Conservation (phyloP, 108 stramenopile genomes). For the Nitzschia sp. region DNA sequence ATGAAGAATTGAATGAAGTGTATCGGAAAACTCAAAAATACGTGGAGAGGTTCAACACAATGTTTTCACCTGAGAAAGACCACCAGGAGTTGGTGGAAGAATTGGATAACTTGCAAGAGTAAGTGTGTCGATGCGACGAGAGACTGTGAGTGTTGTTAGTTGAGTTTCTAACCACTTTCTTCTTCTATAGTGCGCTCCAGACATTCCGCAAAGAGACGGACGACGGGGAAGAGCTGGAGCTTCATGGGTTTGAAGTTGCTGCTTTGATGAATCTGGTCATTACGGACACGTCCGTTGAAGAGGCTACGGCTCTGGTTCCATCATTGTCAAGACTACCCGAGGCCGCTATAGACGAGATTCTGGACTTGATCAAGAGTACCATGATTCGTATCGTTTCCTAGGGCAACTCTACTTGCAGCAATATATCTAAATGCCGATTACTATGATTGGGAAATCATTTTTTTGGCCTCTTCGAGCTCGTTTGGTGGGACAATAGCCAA, state of each 20-base stretch:
- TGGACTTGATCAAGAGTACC: slow-evolving; percentile 84
- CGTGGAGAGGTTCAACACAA: slow-evolving; percentile 86
- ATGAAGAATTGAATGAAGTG: slow-evolving; percentile 86
- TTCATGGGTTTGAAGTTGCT: slow-evolving; percentile 86
- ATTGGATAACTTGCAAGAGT: slow-evolving; percentile 88
- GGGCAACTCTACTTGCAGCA: not conserved
- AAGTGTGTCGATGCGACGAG: slow-evolving; percentile 18
- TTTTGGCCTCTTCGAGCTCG: slow-evolving; percentile 56
- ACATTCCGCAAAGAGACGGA: slow-evolving; percentile 90
- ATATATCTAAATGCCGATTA: not conserved
- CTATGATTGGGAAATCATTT: not conserved
- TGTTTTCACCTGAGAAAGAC: slow-evolving; percentile 89
- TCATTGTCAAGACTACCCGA: slow-evolving; percentile 80
- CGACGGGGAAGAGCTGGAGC: slow-evolving; percentile 79
- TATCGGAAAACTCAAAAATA: slow-evolving; percentile 89
- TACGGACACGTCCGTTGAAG: slow-evolving; percentile 84
- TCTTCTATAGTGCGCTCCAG: slow-evolving; percentile 57
- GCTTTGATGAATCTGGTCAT: slow-evolving; percentile 89
- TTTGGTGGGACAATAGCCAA: slow-evolving; percentile 65
- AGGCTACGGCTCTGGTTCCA: slow-evolving; percentile 80
- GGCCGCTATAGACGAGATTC: slow-evolving; percentile 88
- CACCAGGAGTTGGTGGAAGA: slow-evolving; percentile 83
- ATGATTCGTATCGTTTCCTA: slow-evolving; percentile 90
- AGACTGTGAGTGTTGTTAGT: not conserved
- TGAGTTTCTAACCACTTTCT: not conserved